phyloP scores from a whole-genome alignment of 768 basidiomycete species.

The Lactarius pseudohatsudake region DNA sequence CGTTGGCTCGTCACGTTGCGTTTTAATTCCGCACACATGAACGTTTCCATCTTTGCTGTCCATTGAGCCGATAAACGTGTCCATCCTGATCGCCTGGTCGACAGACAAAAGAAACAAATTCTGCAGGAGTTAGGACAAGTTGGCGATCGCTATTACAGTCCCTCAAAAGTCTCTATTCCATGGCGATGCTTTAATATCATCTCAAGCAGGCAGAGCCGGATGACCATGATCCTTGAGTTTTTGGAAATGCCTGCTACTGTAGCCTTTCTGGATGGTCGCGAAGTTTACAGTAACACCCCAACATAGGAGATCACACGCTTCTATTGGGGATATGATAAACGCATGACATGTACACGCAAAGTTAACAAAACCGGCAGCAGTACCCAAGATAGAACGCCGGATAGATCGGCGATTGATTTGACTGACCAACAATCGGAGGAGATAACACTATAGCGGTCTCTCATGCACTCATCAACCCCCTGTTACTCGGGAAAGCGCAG shows the following conservation, averaged over 20 bases:
- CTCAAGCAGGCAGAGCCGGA: neutral
- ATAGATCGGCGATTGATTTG: neutral
- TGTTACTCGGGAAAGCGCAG: constrained; percentile 14
- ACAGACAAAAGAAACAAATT: neutral
- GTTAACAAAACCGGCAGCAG: neutral
- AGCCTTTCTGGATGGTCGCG: neutral
- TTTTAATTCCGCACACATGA: neutral
- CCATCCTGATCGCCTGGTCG: neutral
- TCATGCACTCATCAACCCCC: neutral
- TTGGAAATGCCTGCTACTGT: neutral
- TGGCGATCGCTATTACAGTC: neutral
- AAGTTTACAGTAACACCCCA: neutral
- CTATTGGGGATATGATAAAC: neutral
- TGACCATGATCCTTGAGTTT: neutral
- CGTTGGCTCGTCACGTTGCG: neutral
- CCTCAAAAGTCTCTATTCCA: neutral
- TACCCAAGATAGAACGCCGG: neutral
- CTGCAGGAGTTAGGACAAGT: neutral
- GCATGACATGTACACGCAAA: neutral
- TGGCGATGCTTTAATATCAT: neutral
- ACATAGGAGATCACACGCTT: neutral
- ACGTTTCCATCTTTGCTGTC: neutral
- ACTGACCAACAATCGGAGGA: neutral
- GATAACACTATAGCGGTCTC: neutral
- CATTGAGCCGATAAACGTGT: neutral